A percentile compares a stretch with the other conserved stretches of the same genome.
phyloP scores from a whole-genome alignment of 2,329 filamentous ascomycete genomes.

The Sclerotiophoma versabilis region DNA sequence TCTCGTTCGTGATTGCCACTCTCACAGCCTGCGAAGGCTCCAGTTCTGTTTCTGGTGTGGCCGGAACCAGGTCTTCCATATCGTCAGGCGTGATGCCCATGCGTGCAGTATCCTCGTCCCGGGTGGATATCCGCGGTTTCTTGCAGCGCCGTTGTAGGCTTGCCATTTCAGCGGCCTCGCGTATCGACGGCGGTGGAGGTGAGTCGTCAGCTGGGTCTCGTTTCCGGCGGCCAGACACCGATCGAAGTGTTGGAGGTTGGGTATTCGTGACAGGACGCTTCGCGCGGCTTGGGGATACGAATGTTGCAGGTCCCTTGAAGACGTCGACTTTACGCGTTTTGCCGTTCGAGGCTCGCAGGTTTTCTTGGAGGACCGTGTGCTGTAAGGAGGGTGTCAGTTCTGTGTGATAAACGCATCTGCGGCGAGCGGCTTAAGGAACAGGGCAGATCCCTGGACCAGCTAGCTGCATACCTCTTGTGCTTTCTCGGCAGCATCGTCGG shows the following conservation, averaged over 20 bases:
- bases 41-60: conserved; percentile 49
- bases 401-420: conserved; percentile 15
- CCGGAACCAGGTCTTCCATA: conserved; percentile 42
- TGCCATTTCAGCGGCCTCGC: conserved; percentile 60
- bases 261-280: conserved; percentile 38
- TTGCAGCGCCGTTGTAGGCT: conserved; percentile 59
- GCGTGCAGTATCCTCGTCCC: conserved; percentile 31
- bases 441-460: conserved; percentile 22
- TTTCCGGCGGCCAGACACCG: conserved; percentile 50
- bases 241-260: conserved; percentile 30
- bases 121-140: conserved; percentile 52
- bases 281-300: conserved; percentile 50
- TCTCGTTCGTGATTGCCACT: conserved; percentile 23
- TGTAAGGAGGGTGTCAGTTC: conserved; percentile 40
- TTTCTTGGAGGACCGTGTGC: conserved; percentile 55
- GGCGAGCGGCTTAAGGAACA: conserved; percentile 30
- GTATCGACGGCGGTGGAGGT: conserved; percentile 61
- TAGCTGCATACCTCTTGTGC: conserved; percentile 60
- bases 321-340: conserved; percentile 50
- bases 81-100: conserved; percentile 41
- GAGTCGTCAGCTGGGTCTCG: conserved; percentile 49
- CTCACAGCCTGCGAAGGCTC: conserved; percentile 33
- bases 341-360: conserved; percentile 57
- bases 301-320: conserved; percentile 52
- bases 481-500: conserved; percentile 62